A percentile compares a stretch with the other conserved stretches of the same genome.
These are phyloP conservation scores for Xanthoparmelia taractica DNA, from an alignment of 495 filamentous ascomycete genomes.

Conservation along the genomic window DNA sequence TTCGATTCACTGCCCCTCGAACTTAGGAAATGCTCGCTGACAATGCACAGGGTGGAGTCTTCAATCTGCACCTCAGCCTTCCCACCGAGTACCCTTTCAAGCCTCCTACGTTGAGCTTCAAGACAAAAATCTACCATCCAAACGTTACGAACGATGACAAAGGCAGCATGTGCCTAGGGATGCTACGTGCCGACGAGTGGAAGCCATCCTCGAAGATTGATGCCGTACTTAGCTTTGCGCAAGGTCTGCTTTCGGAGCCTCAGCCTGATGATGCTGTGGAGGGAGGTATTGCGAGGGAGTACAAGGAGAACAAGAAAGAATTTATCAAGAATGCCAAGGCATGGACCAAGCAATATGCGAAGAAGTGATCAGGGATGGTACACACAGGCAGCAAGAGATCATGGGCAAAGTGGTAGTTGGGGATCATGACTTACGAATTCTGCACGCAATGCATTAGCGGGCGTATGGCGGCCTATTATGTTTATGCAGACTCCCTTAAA, in stretches of 20 bases:
- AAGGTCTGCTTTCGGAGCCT: conserved; percentile 72
- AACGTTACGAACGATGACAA: conserved; percentile 93
- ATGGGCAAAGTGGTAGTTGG: not conserved
- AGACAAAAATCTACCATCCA: conserved; percentile 95
- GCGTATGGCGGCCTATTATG: not conserved
- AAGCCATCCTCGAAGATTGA: conserved; percentile 77
- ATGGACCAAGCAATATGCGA: conserved; percentile 77
- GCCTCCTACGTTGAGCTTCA: conserved; percentile 75
- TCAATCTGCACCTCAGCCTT: conserved; percentile 66
- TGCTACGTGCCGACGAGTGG: conserved; percentile 86
- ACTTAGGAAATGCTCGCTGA: not conserved
- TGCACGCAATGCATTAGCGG: conserved; percentile 9
- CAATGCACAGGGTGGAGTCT: conserved; percentile 57
- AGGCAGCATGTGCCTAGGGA: conserved; percentile 84
- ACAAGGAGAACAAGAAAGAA: conserved; percentile 57
- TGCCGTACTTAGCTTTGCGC: conserved; percentile 71
- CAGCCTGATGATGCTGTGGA: conserved; percentile 94
- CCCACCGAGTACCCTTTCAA: conserved; percentile 94
- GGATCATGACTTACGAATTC: not conserved
- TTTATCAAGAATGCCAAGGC: conserved; percentile 77
- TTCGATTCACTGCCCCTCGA: not conserved
- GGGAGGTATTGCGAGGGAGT: conserved; percentile 77
- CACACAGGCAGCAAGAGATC: not conserved
- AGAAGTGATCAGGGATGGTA: conserved; percentile 13
- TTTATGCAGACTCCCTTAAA: not conserved